Evolutionary conservation across 1,284 basidiomycete species (phyloP).

Genomic region (Cutaneotrichosporon cyanovorans): DNA sequence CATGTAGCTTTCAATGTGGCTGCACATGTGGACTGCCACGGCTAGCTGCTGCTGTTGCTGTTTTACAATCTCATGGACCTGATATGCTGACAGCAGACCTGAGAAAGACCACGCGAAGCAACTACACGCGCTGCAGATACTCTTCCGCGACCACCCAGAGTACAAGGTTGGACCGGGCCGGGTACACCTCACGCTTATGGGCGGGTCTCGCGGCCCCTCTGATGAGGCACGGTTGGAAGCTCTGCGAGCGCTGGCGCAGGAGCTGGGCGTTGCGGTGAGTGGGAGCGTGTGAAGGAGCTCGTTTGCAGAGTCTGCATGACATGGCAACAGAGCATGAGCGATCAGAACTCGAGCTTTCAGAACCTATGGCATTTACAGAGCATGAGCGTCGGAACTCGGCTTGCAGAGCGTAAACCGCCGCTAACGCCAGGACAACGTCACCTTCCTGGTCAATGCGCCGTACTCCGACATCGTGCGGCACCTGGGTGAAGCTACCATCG

Average conservation of each 20-base stretch:
- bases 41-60: too few relatives aligned
- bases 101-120: constrained; percentile 92
- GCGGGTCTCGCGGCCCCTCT: constrained; percentile 68
- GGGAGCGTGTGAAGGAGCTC: background rate
- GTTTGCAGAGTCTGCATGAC: too few relatives aligned
- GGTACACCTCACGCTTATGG: constrained; percentile 54
- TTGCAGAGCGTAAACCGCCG: too few relatives aligned
- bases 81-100: constrained; percentile 47
- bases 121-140: constrained; percentile 58
- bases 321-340: too few relatives aligned
- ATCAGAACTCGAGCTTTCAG: too few relatives aligned
- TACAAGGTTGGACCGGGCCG: constrained; percentile 29
- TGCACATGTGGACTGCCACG: too few relatives aligned
- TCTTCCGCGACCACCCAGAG: constrained; percentile 59
- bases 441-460: constrained; percentile 76
- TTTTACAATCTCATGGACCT: background rate
- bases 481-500: constrained; percentile 68
- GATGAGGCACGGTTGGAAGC: constrained; percentile 65
- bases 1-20: too few relatives aligned
- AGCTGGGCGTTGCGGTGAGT: constrained; percentile 60
- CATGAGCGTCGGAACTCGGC: too few relatives aligned
- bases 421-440: constrained; percentile 55
- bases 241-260: constrained; percentile 55
- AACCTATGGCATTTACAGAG: too few relatives aligned
- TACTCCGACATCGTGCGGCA: constrained; percentile 63